phyloP scores from a whole-genome alignment of 2,329 filamentous ascomycete species.

The Diaporthe eres region DNA sequence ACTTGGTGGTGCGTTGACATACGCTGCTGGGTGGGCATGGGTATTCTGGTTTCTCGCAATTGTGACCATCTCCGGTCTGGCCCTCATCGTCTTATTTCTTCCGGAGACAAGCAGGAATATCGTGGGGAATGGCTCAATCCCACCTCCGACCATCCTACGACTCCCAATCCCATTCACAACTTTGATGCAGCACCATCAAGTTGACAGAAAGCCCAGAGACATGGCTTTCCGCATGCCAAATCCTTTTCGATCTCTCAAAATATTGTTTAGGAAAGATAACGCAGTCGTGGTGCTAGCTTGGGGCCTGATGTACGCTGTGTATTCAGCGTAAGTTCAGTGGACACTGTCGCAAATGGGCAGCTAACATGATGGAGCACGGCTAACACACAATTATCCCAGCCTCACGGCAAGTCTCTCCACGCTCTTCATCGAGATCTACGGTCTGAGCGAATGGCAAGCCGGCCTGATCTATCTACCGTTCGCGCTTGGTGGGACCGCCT shows the following conservation, averaged over 20 bases:
- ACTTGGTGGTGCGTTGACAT: conserved; percentile 51
- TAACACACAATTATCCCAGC: background rate
- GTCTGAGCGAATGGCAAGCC: conserved; percentile 7
- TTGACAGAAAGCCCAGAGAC: too few relatives aligned
- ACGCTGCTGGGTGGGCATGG: conserved; percentile 54
- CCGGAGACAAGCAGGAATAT: conserved; percentile 52
- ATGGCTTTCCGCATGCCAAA: background rate
- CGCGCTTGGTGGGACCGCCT: background rate
- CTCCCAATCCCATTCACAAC: background rate
- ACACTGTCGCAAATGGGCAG: background rate
- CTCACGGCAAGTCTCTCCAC: background rate
- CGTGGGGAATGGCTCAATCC: conserved; percentile 48
- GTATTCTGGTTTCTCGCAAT: conserved; percentile 57
- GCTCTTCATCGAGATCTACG: background rate
- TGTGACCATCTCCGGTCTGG: conserved; percentile 45
- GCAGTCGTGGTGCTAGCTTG: background rate
- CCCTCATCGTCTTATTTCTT: conserved; percentile 44
- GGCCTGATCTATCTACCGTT: conserved; percentile 4
- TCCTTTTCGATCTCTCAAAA: background rate
- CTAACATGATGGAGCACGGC: background rate
- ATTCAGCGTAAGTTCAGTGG: background rate
- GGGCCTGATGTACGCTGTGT: conserved; percentile 7
- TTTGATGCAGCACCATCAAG: background rate
- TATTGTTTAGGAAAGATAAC: background rate
- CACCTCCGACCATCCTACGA: background rate